Conservation (phyloP, 2,329 filamentous ascomycete species). For the Scedosporium apiospermum region DNA sequence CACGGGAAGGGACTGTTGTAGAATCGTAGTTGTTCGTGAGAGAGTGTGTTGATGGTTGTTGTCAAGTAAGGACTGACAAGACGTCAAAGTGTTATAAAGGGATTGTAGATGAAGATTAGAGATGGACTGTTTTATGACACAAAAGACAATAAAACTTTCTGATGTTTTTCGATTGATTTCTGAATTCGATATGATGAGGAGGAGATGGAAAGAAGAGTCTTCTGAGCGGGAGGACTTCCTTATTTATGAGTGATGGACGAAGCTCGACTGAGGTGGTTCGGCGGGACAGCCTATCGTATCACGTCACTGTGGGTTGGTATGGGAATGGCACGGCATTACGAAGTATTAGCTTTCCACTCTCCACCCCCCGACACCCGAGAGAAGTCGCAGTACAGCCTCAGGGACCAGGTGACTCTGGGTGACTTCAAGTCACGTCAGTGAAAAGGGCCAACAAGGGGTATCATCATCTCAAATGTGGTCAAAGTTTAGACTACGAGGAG, state of each 20-base stretch:
- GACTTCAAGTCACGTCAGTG: neutral
- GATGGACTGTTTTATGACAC: neutral
- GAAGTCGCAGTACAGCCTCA: slow-evolving; percentile 5
- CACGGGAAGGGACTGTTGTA: neutral
- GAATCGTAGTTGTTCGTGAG: neutral
- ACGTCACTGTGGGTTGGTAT: slow-evolving; percentile 3
- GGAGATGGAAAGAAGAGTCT: neutral
- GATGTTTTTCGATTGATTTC: neutral
- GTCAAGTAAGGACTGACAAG: neutral
- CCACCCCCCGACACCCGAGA: too few relatives aligned
- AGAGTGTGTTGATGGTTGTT: neutral
- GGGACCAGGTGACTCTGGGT: neutral
- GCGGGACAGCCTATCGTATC: neutral
- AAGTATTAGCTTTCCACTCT: too few relatives aligned
- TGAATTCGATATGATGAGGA: neutral
- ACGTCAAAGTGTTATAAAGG: neutral
- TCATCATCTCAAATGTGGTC: neutral
- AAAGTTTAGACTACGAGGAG: too few relatives aligned
- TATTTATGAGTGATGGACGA: slow-evolving; percentile 5
- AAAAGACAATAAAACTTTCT: neutral
- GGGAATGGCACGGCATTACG: neutral
- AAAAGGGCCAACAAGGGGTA: neutral
- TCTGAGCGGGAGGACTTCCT: neutral
- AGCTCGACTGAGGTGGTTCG: neutral
- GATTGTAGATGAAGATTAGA: neutral